Evolutionary conservation across 2,329 filamentous ascomycete genomes (phyloP).

Genomic region (Magnaporthiopsis poae): DNA sequence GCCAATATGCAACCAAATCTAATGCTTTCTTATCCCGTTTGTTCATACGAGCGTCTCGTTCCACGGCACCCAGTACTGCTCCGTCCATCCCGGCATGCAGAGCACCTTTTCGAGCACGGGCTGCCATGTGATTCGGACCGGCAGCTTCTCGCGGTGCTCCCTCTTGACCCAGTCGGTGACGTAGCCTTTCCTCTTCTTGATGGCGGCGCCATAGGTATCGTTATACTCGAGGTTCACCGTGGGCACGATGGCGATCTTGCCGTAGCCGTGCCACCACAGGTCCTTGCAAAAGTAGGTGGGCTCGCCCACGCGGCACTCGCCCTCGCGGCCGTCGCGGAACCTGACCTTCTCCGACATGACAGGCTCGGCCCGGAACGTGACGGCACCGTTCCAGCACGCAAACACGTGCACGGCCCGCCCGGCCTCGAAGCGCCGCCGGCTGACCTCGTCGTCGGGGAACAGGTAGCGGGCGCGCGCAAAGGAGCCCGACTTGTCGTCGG

Average conservation of each 20-base stretch:
- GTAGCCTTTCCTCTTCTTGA: conserved; percentile 42
- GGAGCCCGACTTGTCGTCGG: conserved; percentile 20
- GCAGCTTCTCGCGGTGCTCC: neutral
- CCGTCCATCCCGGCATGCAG: conserved; percentile 33
- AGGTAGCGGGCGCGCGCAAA: conserved; percentile 27
- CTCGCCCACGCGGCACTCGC: conserved; percentile 44
- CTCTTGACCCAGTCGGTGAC: conserved; percentile 24
- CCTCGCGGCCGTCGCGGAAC: conserved; percentile 30
- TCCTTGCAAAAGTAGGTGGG: conserved; percentile 47
- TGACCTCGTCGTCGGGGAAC: conserved; percentile 37
- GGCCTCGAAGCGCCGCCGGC: conserved; percentile 22
- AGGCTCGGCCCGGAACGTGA: conserved; percentile 35
- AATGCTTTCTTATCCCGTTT: no score
- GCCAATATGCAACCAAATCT: neutral
- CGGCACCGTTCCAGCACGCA: conserved; percentile 50
- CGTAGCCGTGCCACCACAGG: conserved; percentile 37
- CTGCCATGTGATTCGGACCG: conserved; percentile 29
- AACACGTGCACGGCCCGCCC: conserved; percentile 46
- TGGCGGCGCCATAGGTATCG: conserved; percentile 30
- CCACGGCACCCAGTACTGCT: conserved; percentile 33
- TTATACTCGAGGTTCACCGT: conserved; percentile 45
- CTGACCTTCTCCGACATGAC: conserved; percentile 31
- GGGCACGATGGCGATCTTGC: conserved; percentile 45
- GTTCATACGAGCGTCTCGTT: conserved; percentile 18
- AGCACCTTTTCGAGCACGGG: conserved; percentile 32